Base-by-base conservation (phyloP, 2,329 filamentous ascomycete species). In the Aulographum hederae region DNA sequence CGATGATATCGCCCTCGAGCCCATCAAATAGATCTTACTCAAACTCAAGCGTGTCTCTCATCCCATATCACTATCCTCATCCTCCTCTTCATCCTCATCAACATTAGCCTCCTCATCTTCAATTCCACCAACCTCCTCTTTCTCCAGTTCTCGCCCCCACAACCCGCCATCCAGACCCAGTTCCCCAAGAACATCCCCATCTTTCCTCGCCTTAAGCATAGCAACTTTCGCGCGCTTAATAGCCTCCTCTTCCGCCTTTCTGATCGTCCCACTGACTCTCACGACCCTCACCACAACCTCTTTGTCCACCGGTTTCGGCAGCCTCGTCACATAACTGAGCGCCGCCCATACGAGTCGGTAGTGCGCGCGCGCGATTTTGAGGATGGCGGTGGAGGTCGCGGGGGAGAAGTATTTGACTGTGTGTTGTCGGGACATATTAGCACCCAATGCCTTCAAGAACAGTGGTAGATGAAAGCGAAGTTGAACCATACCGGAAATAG, bases 361-460 rank as follows among this genome's bases (percentile, higher is more conserved):
- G 41, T 92, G 75, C 12, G 74, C 72, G 35, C 89, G 73, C 3
- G 80, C 72, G 40, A 85, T 81, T 39, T 79, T 72, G 25, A 98
- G 63, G 37, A 98, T 98, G 33, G 86, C 82, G 1, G 86, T 98
- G 4, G 81, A 92, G 1, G 89, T 98, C n/a, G 84, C 78, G 3
- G 73, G 64, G 1, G 84, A 93, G 32, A 91, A 65, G 52, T 98
- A 98, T 61, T 93, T 93, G 32, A 98, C 81, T 86, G 40, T 34
- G 10, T 8, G 4, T n/a, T n/a, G 18, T 28, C 10, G 29, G 31
- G 8, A 29, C 20, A n/a, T n/a, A 3, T 28, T 16, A 28, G 10
- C 8, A 10, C 12, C 15, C 15, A 10, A 16, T 10, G 8, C 15
- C 6, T 28, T 10, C 8, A 25, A n/a, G 21, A 8, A 25, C 8